A percentile compares a stretch with the other conserved stretches of the same genome.
Conservation (phyloP, 306 rosid genomes). For the Rosa multiflora region DNA sequence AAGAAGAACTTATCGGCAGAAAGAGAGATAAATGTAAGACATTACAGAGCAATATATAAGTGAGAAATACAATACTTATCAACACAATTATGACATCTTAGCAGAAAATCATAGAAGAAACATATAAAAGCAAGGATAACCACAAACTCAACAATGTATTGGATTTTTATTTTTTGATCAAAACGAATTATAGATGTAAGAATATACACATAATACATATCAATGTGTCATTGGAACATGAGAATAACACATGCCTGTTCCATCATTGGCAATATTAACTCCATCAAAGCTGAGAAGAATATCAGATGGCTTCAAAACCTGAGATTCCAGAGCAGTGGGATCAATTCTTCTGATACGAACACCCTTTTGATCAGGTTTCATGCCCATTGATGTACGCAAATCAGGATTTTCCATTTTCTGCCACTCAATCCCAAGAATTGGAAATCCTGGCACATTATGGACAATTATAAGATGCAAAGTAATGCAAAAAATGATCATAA, state of each 20-base stretch:
- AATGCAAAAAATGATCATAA: neutral
- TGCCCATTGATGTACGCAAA: constrained; percentile 71
- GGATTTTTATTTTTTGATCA: neutral
- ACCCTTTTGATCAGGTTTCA: constrained; percentile 90
- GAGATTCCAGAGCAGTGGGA: constrained; percentile 82
- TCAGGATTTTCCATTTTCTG: constrained; percentile 99
- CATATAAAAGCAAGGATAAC: neutral
- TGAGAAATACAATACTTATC: neutral
- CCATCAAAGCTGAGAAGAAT: constrained; percentile 92
- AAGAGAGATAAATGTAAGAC: neutral
- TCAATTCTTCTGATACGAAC: constrained; percentile 94
- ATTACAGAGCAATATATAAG: neutral
- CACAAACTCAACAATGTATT: neutral
- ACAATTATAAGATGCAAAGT: constrained; percentile 14
- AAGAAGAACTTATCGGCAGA: neutral
- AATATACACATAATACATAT: neutral
- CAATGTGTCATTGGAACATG: neutral
- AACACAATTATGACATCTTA: neutral
- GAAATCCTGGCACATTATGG: constrained; percentile 63
- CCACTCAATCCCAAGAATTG: constrained; percentile 96
- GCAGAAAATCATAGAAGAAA: constrained; percentile 5
- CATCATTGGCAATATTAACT: constrained; percentile 91
- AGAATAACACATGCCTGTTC: constrained; percentile 62
- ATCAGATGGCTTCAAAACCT: constrained; percentile 88
- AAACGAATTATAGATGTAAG: neutral